A percentile compares a stretch with the other conserved stretches of the same genome.
phyloP scores from a whole-genome alignment of 139 green algal species.

The Dunaliella sp. region DNA sequence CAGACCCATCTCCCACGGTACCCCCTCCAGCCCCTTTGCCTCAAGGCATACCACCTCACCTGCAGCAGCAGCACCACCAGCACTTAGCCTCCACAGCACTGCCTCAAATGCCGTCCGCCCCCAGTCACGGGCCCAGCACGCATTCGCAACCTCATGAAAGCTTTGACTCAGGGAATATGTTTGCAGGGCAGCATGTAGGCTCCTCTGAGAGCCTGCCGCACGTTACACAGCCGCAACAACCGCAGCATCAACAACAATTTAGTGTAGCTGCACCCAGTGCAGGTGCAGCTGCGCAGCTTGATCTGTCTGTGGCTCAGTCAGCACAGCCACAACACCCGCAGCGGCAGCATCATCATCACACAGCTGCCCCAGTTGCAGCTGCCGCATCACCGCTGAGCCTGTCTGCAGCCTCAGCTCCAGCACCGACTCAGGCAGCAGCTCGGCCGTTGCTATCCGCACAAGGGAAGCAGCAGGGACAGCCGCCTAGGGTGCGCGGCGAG shows the following conservation, averaged over 20 bases:
- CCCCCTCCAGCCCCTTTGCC: too few species aligned
- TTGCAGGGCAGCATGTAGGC: background rate
- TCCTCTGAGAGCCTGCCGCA: too few species aligned
- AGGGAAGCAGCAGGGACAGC: background rate
- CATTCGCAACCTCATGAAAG: background rate
- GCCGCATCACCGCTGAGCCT: too few species aligned
- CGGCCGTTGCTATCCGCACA: background rate
- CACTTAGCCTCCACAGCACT: background rate
- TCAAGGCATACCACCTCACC: background rate
- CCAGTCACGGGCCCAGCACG: background rate
- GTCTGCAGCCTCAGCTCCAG: too few species aligned
- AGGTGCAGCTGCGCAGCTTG: background rate
- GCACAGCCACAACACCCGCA: background rate
- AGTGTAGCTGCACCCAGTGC: background rate
- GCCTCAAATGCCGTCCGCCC: background rate
- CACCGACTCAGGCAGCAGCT: background rate
- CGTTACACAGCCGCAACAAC: too few species aligned
- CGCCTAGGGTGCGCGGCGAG: background rate
- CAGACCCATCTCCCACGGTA: too few species aligned
- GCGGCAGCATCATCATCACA: background rate
- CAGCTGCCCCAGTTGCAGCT: too few species aligned
- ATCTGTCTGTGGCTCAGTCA: background rate
- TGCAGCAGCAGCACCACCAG: background rate
- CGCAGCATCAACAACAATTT: background rate
- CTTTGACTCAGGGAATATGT: background rate